These are phyloP conservation scores for Sanghuangporus weigelae DNA, from an alignment of 1,284 basidiomycete species.

Conservation along the genomic window DNA sequence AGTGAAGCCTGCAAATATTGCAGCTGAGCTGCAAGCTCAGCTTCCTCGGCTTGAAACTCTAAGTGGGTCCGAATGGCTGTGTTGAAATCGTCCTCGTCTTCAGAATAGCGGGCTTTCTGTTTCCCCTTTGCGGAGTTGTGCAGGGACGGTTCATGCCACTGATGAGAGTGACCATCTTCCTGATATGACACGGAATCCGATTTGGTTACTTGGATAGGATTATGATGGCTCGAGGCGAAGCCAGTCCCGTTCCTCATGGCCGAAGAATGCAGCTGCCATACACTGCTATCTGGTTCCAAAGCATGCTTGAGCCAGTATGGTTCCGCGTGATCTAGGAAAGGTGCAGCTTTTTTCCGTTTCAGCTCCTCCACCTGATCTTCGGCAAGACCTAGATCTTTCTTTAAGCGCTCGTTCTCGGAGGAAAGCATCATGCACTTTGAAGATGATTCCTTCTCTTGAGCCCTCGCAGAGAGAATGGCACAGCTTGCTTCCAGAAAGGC, in stretches of 20 bases:
- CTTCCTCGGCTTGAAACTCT: slow-evolving; percentile 42
- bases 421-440: slow-evolving; percentile 28
- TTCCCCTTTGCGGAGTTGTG: neutral
- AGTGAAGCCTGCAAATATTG: slow-evolving; percentile 26
- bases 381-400: neutral
- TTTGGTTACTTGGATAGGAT: neutral
- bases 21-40: slow-evolving; percentile 32
- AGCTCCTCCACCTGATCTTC: neutral
- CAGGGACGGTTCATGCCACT: neutral
- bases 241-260: neutral
- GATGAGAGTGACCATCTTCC: neutral
- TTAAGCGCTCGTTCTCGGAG: slow-evolving; percentile 25
- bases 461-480: slow-evolving; percentile 36
- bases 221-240: neutral
- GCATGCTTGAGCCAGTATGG: neutral
- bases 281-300: neutral
- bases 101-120: neutral
- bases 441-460: slow-evolving; percentile 35
- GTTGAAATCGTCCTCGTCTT: slow-evolving; percentile 17
- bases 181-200: neutral
- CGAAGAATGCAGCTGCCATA: neutral
- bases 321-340: neutral
- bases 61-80: slow-evolving; percentile 37
- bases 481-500: slow-evolving; percentile 44
- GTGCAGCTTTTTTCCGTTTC: neutral